Evolutionary conservation across 2,329 filamentous ascomycete species (phyloP), one percentile per base, ranked within the genome.

Genomic region (Arthrobotrys entomopaga): DNA sequence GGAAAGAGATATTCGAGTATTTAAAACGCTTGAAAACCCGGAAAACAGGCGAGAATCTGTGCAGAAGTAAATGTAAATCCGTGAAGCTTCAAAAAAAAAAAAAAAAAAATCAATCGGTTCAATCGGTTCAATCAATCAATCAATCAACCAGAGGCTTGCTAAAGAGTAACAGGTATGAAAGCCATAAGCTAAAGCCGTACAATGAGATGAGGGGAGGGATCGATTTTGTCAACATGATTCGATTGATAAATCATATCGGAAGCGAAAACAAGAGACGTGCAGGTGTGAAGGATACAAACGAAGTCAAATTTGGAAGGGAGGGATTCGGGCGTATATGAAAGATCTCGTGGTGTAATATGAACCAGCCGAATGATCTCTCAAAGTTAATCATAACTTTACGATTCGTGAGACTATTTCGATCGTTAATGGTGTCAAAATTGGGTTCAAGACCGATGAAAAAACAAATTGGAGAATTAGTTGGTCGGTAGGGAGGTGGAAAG

Each of bases 351-450:
- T 10, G 10, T 34, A 53, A 38, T 46, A n/a, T 19, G 16, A 46
- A 20, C 10, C 29, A 29, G 16, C 42, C 34, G 22, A 19, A 24
- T 38, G 64, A 58, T 43, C 53, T 60, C 58, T 48, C 49, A 69
- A 69, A 20, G 43, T 56, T 38, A 61, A 61, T 69, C 65, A 69
- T 61, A 69, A 69, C 54, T 61, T 56, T 69, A 61, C 56, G 38
- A 69, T 52, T 69, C 65, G 46, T 69, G 40, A 67, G 26, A 61
- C 54, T 61, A 69, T 69, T 61, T 61, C 29, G 54, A 65, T 65
- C 60, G 53, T 65, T 65, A 63, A 66, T 38, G 63, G 24, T 66
- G 63, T 13, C 22, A 13, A 13, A 34, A 34, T 34, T 34, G 7
- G 29, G 2, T 34, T 13, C 42, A 13, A 13, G 16, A 13, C 13